Conservation (phyloP, 225 moss, liverwort and hornwort genomes). For the Asterella californica region DNA sequence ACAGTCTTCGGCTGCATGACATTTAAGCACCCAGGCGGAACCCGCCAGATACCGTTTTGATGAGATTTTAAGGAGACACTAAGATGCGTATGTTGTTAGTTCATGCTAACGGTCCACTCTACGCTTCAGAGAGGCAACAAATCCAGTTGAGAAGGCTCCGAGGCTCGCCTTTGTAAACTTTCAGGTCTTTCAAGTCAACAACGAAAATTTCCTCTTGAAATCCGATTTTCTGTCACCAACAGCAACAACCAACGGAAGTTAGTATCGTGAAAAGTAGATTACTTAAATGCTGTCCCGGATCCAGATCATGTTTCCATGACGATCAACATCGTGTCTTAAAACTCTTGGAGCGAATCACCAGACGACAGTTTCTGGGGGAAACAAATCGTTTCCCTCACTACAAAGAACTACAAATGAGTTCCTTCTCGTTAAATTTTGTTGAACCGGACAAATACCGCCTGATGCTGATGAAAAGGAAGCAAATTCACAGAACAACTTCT, state of each 20-base stretch:
- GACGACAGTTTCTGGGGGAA: background rate
- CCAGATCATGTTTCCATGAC: background rate
- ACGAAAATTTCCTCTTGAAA: slow-evolving; percentile 71
- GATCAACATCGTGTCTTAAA: background rate
- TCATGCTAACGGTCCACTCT: background rate
- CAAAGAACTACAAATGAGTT: background rate
- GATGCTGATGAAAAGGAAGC: background rate
- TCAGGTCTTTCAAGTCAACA: slow-evolving; percentile 86
- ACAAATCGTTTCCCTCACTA: background rate
- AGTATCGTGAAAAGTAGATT: background rate
- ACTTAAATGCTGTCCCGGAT: background rate
- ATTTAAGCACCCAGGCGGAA: too few species aligned
- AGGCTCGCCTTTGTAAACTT: slow-evolving; percentile 75
- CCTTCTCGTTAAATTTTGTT: background rate
- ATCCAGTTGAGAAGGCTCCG: background rate
- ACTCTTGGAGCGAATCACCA: background rate
- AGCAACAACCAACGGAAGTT: background rate
- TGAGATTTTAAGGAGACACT: too few species aligned
- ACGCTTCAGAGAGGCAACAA: background rate
- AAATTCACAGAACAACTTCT: background rate
- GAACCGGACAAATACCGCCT: background rate
- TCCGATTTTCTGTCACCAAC: slow-evolving; percentile 65
- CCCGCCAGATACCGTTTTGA: too few species aligned
- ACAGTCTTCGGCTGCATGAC: too few species aligned
- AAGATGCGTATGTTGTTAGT: background rate